phyloP scores from a whole-genome alignment of 2,329 filamentous ascomycete species.

The Colletotrichum magnum region DNA sequence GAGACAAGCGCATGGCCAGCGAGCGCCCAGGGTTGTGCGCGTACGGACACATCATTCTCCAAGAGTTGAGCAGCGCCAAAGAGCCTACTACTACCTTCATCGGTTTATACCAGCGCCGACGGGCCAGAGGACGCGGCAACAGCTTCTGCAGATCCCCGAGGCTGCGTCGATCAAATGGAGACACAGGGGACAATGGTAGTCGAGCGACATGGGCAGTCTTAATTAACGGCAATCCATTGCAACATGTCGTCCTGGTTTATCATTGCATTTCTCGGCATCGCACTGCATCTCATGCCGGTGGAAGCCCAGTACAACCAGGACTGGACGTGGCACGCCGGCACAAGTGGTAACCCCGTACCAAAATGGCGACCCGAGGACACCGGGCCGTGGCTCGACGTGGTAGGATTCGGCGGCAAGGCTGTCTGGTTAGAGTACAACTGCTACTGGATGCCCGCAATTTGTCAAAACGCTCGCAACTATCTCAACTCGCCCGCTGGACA shows the following conservation, averaged over 20 bases:
- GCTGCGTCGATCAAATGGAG: too few relatives aligned
- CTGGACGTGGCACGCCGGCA: conserved; percentile 19
- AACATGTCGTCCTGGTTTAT: conserved; percentile 12
- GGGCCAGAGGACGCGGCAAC: too few relatives aligned
- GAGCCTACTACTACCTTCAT: too few relatives aligned
- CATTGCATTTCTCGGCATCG: conserved; percentile 17
- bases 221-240: neutral
- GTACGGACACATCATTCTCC: too few relatives aligned
- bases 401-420: conserved; percentile 10
- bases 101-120: too few relatives aligned
- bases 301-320: conserved; percentile 19
- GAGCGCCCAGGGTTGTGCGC: too few relatives aligned
- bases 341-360: conserved; percentile 2
- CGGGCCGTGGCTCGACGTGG: conserved; percentile 3
- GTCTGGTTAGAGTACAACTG: conserved; percentile 44
- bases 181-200: too few relatives aligned
- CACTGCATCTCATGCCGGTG: conserved; percentile 8
- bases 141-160: too few relatives aligned
- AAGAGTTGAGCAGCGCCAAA: too few relatives aligned
- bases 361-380: conserved; percentile 8
- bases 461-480: conserved; percentile 42
- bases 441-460: conserved; percentile 46
- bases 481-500: conserved; percentile 29
- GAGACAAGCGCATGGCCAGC: too few relatives aligned
- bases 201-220: too few relatives aligned